Conservation (phyloP, 2,329 filamentous ascomycete species). For the Penicillium aurantiogriseum region DNA sequence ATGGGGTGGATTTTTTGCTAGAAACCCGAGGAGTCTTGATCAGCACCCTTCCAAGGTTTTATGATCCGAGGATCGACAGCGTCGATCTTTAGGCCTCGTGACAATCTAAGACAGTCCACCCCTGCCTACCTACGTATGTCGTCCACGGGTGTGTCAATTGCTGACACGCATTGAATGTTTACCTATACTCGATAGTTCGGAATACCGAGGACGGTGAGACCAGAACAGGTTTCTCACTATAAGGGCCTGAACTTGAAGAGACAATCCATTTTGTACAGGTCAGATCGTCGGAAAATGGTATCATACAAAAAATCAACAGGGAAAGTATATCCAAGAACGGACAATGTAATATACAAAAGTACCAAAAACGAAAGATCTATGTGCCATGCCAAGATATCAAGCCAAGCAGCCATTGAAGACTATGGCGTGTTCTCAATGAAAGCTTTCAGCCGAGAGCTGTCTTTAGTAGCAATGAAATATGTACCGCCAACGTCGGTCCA, state of each 20-base stretch:
- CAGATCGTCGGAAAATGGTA: constrained; percentile 16
- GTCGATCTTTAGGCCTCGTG: no score
- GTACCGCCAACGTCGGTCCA: constrained; percentile 83
- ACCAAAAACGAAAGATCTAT: constrained; percentile 8
- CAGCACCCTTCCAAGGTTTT: no score
- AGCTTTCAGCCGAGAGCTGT: constrained; percentile 53
- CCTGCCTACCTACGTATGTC: background rate
- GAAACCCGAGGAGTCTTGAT: no score
- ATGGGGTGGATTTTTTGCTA: no score
- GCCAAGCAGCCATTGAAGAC: constrained; percentile 8
- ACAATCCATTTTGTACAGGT: constrained; percentile 1
- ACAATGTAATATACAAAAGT: constrained; percentile 21
- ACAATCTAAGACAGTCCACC: no score
- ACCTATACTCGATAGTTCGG: background rate
- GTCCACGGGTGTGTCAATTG: background rate
- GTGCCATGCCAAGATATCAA: constrained; percentile 5
- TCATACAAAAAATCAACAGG: constrained; percentile 16
- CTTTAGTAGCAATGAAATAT: constrained; percentile 86
- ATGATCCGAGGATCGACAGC: no score
- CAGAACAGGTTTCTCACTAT: no score
- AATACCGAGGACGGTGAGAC: background rate
- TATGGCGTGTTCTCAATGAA: constrained; percentile 45
- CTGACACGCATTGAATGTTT: background rate
- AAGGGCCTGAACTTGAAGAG: background rate
- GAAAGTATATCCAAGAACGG: constrained; percentile 20